Evolutionary conservation across 164 flowering plant genomes (phyloP).

Genomic region (Piper betle): DNA sequence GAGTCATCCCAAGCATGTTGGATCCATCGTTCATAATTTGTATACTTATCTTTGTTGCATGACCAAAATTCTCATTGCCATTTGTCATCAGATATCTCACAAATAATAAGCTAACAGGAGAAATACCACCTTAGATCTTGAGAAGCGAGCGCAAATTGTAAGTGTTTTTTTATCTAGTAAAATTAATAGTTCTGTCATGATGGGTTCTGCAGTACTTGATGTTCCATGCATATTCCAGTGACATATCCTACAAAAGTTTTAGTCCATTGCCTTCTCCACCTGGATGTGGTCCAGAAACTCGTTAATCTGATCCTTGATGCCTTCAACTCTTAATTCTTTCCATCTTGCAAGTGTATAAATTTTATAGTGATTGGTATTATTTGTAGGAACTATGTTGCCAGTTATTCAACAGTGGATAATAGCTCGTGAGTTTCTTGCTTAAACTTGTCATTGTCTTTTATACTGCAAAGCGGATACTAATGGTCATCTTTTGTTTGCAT

Average conservation of each 20-base stretch:
- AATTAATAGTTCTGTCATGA: background rate
- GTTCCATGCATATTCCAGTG: constrained; percentile 34
- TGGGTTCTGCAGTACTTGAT: background rate
- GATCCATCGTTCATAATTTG: background rate
- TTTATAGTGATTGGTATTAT: background rate
- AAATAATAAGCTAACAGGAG: constrained; percentile 52
- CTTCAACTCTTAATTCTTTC: background rate
- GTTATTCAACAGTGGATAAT: constrained; percentile 21
- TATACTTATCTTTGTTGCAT: background rate
- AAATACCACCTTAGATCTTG: constrained; percentile 35
- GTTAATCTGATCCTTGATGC: background rate
- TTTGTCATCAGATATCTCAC: constrained; percentile 44
- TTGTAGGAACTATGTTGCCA: constrained; percentile 45
- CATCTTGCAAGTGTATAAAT: background rate
- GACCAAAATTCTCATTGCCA: too few relatives aligned
- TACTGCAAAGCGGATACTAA: background rate
- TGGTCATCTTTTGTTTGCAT: background rate
- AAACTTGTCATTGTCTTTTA: background rate
- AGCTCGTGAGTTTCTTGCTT: constrained; percentile 29
- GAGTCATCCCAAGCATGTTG: constrained; percentile 37
- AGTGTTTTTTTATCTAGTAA: constrained; percentile 10
- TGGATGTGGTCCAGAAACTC: background rate
- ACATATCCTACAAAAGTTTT: constrained; percentile 69
- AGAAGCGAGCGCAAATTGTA: constrained; percentile 24
- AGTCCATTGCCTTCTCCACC: constrained; percentile 13